Conservation (phyloP, 352 stramenopile genomes). For the Aphanomyces euteiches region DNA sequence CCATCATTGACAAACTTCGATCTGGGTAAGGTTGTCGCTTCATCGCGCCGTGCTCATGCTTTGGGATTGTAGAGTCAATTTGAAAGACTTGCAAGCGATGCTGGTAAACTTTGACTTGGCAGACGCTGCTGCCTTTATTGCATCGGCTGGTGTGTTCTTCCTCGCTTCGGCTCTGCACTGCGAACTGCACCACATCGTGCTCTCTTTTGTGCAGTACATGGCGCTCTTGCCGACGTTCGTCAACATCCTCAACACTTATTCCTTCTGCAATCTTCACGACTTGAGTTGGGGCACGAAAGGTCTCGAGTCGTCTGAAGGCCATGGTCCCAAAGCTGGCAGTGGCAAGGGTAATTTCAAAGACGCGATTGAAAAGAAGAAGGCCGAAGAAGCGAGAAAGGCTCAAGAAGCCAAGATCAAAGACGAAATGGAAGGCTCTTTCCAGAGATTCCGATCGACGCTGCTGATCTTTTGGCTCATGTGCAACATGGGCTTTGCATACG, state of each 20-base stretch:
- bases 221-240: constrained; percentile 36
- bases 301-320: constrained; percentile 29
- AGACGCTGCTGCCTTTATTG: constrained; percentile 27
- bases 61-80: not conserved
- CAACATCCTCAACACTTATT: constrained; percentile 42
- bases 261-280: constrained; percentile 41
- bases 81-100: constrained; percentile 13
- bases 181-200: constrained; percentile 31
- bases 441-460: constrained; percentile 37
- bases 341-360: constrained; percentile 31
- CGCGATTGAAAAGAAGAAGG: constrained; percentile 30
- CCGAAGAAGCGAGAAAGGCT: constrained; percentile 30
- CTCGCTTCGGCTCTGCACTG: constrained; percentile 30
- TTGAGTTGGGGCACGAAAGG: constrained; percentile 38
- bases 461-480: constrained; percentile 36
- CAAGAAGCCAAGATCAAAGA: constrained; percentile 36
- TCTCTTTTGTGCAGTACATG: constrained; percentile 32
- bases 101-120: constrained; percentile 25
- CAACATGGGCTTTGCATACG: constrained; percentile 37
- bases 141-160: constrained; percentile 30
- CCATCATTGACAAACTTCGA: constrained; percentile 26
- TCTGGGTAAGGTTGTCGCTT: constrained; percentile 1
- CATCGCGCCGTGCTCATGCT: too few species aligned
- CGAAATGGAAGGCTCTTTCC: constrained; percentile 35
- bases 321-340: constrained; percentile 27